phyloP scores from a whole-genome alignment of 306 rosid genomes.

The Trifolium subterraneum region DNA sequence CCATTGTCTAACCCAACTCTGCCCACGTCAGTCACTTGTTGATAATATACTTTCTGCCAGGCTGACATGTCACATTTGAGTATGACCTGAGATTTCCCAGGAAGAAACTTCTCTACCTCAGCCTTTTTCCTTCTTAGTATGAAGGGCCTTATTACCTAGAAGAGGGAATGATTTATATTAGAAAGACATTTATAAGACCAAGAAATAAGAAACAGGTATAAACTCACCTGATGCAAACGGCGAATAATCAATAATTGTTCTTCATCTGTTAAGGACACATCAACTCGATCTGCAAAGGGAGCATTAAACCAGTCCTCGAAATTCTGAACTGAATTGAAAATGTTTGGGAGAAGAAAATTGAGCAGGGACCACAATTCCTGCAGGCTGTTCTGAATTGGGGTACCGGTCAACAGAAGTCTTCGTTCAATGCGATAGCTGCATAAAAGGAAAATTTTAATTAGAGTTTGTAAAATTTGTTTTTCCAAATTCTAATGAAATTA shows the following conservation, averaged over 20 bases:
- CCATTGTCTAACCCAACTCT: conserved; percentile 97
- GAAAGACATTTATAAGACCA: conserved; percentile 36
- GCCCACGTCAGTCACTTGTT: conserved; percentile 92
- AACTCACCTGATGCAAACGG: conserved; percentile 91
- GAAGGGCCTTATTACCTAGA: conserved; percentile 97
- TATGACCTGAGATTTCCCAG: conserved; percentile 95
- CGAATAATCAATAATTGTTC: conserved; percentile 96
- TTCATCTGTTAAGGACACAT: conserved; percentile 89
- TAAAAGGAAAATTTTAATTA: conserved; percentile 33
- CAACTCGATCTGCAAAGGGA: conserved; percentile 93
- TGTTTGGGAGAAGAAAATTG: conserved; percentile 94
- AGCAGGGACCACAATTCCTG: conserved; percentile 98
- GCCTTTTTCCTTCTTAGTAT: conserved; percentile 96
- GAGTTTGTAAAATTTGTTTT: background rate
- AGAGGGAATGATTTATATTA: conserved; percentile 43
- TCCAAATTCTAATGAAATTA: background rate
- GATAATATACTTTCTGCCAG: conserved; percentile 99
- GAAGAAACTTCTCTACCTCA: conserved; percentile 98
- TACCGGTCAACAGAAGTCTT: conserved; percentile 91
- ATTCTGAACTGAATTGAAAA: conserved; percentile 93
- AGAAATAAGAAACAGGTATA: conserved; percentile 42
- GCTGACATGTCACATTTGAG: conserved; percentile 97
- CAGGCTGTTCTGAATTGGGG: conserved; percentile 96
- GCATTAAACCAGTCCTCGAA: conserved; percentile 99
- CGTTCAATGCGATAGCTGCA: conserved; percentile 85